Base-by-base conservation (phyloP, 2,329 filamentous ascomycete genomes). In the Cercospora sesami region DNA sequence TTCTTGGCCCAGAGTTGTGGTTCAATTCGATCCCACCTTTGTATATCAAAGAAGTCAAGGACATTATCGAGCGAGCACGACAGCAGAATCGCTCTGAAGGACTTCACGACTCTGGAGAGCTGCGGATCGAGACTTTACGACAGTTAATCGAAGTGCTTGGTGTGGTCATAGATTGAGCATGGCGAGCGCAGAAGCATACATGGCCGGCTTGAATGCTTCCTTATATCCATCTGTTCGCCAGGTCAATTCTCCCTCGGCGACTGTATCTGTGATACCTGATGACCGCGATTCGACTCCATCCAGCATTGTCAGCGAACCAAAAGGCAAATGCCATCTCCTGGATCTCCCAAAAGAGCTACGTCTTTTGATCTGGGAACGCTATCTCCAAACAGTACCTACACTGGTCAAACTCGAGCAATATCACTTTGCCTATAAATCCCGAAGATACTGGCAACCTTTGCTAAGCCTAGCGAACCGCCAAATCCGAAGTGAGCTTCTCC, bases 341-440 rank as follows among this genome's bases (percentile, higher is more conserved):
- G 28, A 28, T 10, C 63, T 68, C 1, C 66, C 66, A 5, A 68
- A 63, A 59, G 66, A 68, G 33, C 33, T 68, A 8, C 66, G 63
- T 10, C 45, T 62, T 2, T 28, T 65, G 21, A 65, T 68, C 23
- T 65, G 59, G 18, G 63, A 68, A 18, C 26, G 64, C 36, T 68
- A 65, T 23, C 58, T 68, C 2, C 62, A 68, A n/a, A 36, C 66
- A 23, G 66, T 68, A 5, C 66, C 66, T 21, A 68, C 66, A 59
- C 58, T 68, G 23, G 66, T 68, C 48, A 68, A 65, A 57, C 48
- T 68, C 23, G 66, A 65, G 53, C 66, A 68, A 51, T 68, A 68
- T 14, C 66, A 68, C 36, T 51, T 55, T 21, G 28, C 63, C 6
- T 65, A 63, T 36, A 51, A 60, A 57, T 64, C 48, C 42, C 57